Evolutionary conservation across 208 protist species (phyloP), one percentile per base, ranked within the genome.

Genomic region (Acanthamoeba sp.): DNA sequence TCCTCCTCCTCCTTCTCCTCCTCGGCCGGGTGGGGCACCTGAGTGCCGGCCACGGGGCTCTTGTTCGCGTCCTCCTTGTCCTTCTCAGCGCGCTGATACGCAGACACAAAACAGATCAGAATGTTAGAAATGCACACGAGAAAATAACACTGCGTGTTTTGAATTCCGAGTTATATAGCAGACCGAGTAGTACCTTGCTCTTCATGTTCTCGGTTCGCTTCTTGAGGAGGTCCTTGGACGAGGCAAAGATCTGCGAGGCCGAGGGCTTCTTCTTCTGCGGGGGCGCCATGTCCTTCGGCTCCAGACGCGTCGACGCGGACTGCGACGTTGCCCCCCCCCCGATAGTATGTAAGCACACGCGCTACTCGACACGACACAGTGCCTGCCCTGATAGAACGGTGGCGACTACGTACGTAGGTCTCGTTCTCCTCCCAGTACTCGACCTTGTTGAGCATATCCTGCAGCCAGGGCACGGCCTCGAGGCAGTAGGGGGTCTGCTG

Each of bases 401-500:
- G 29, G 64, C 64, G 64, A 16, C 59, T 88, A 1, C 59, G 45
- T 32, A 59, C 59, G 80, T 93, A 93, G 38, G 16, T 34, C 71
- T 93, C 90, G 42, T 93, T n/a, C 52, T 93, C 90, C 3, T n/a
- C n/a, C 66, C 5, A 36, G 55, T 52, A 93, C 90, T 93, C 90
- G 24, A 40, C 38, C 2, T 78, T 93, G 32, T 34, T 94, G 16
- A 94, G 48, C 69, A 5, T 40, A 1, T 94, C 71, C 69, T 78
- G 32, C 40, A 94, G 36, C 14, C 6, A 45, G 34, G 90, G 69
- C 45, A 94, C 90, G 20, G 62, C 48, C 42, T 85, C 45, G 32
- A 94, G 57, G 73, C 90, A 94, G 90, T 94, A 94, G 38, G 66
- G 69, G 5, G 90, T 64, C 48, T 94, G 90, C 71, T 94, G 90